Evolutionary conservation across 495 filamentous ascomycete genomes (phyloP), one percentile per base, ranked within the genome.

Genomic region (Daldinia loculata): DNA sequence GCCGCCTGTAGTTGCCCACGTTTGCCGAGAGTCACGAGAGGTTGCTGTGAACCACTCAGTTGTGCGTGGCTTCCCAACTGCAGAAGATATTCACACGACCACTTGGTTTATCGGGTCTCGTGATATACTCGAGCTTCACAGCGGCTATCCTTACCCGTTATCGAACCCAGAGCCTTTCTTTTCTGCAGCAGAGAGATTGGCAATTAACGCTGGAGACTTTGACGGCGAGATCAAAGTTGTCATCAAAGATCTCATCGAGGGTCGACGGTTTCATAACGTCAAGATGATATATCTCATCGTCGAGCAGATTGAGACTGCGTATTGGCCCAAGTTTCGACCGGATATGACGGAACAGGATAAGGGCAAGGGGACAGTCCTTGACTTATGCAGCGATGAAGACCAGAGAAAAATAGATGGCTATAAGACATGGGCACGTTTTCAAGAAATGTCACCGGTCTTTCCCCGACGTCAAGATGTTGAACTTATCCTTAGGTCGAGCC

Each of bases 91-190:
- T 36, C 56, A 77, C 30, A 77, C 73, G 11, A 71, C 73, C n/a
- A 77, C 75, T 4, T 77, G 75, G 72, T 77, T 77, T 43, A 71
- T 77, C 7, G 69, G 69, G 48, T 72, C 66, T 61, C 73, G 66
- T 32, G 75, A 77, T 50, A 66, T 75, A 39, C 75, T 77, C 5
- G 75, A 77, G 50, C 71, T 77, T 24, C 72, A 74, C 36, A 72
- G 72, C 52, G 75, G 75, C 32, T 77, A 77, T 39, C 75, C 75
- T 24, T 77, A 77, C 43, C 75, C 75, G 2, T 41, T 75, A 14
- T 77, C 75, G 22, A 75, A 75, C 53, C 72, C 73, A 17, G 73
- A 75, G 45, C 73, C 75, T 32, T 77, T 77, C 67, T 75, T 77
- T 41, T 56, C 70, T 6, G 65, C 70, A 9, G 70, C 73, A 15